Conservation (phyloP, 139 green algal species). For the Chlorella vulgaris region DNA sequence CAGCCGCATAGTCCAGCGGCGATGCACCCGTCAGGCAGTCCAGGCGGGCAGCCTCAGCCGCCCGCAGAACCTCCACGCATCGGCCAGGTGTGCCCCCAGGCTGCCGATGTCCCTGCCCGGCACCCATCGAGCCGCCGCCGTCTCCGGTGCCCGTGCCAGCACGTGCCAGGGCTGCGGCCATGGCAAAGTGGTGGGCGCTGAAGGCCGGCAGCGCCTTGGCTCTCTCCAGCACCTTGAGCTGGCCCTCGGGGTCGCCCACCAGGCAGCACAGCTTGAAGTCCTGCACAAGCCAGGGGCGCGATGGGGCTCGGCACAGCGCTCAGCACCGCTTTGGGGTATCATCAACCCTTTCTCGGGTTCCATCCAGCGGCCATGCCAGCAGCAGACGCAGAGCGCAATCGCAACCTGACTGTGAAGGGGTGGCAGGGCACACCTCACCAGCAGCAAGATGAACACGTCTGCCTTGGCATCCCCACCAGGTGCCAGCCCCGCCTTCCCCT, state of each 20-base stretch:
- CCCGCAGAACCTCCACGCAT: constrained; percentile 1
- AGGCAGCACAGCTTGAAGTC: constrained; percentile 16
- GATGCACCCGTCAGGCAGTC: constrained; percentile 17
- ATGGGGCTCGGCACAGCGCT: too few relatives aligned
- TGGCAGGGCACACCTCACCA: constrained; percentile 4
- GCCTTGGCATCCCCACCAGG: neutral
- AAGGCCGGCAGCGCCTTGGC: constrained; percentile 8
- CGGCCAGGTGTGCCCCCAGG: neutral
- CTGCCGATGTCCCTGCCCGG: too few relatives aligned
- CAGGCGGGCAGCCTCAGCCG: constrained; percentile 14
- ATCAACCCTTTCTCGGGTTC: too few relatives aligned
- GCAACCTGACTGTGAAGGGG: too few relatives aligned
- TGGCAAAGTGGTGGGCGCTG: constrained; percentile 21
- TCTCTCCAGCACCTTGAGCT: neutral
- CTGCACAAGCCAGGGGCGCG: too few relatives aligned
- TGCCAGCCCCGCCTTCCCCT: neutral
- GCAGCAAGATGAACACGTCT: constrained; percentile 16
- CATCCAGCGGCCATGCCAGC: too few relatives aligned
- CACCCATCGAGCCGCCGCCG: neutral
- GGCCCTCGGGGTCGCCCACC: neutral
- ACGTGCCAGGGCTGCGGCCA: neutral
- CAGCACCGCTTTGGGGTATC: too few relatives aligned
- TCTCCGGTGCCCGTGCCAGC: neutral
- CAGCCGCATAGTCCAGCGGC: constrained; percentile 14
- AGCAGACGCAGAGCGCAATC: too few relatives aligned